phyloP scores from a whole-genome alignment of 2,329 filamentous ascomycete species.

The Leptographium galeiforme region DNA sequence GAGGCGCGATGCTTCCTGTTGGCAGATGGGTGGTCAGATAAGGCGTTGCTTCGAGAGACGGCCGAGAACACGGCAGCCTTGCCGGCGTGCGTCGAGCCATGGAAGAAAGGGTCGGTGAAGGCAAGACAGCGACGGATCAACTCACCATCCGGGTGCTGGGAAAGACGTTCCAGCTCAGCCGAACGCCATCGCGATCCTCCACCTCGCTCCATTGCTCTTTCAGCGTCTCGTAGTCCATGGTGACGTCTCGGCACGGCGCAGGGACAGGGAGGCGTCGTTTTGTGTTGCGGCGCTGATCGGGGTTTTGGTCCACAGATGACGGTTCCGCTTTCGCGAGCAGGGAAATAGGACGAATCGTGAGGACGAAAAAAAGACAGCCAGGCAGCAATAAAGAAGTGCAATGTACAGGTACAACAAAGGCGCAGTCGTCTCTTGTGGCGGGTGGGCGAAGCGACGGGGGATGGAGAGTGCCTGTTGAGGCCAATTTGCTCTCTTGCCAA shows the following conservation, averaged over 20 bases:
- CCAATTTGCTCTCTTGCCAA: conserved; percentile 8
- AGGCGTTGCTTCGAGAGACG: not conserved
- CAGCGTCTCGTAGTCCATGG: conserved; percentile 82
- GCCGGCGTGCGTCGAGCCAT: not conserved
- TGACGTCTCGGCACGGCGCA: not conserved
- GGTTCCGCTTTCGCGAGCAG: not conserved
- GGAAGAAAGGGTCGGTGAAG: not conserved
- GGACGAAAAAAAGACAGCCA: not conserved
- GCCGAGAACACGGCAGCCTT: not conserved
- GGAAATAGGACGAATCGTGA: not conserved
- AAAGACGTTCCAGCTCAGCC: conserved; percentile 97
- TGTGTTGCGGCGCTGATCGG: not conserved
- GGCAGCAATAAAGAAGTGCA: not conserved
- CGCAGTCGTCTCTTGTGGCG: not conserved
- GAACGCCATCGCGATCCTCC: conserved; percentile 90
- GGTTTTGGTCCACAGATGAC: not conserved
- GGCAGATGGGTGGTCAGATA: not conserved
- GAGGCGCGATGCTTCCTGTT: conserved; percentile 78
- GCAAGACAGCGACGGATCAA: conserved; percentile 8
- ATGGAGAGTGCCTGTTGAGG: conserved; percentile 6
- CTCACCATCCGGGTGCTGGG: conserved; percentile 91
- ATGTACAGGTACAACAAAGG: not conserved
- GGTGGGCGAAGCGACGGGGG: not conserved
- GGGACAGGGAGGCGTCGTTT: not conserved
- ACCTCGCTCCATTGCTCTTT: conserved; percentile 96